Conservation (phyloP, 148 eudicot species). For the Arbutus unedo region DNA sequence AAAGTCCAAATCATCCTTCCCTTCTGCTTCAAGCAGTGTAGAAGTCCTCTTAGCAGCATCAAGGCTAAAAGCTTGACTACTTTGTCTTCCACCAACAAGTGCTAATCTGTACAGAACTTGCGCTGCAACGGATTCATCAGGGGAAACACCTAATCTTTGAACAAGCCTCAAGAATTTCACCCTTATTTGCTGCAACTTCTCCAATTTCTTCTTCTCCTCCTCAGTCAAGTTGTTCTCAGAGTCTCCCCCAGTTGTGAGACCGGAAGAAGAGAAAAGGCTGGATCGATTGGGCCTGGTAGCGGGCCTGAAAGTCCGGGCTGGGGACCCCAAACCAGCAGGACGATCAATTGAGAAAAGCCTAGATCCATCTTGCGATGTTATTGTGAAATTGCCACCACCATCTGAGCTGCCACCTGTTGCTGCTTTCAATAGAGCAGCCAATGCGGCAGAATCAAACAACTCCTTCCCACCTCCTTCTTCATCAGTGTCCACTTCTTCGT, state of each 20-base stretch:
- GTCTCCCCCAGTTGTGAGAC: constrained; percentile 32
- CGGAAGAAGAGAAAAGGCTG: constrained; percentile 40
- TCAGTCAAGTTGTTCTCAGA: constrained; percentile 62
- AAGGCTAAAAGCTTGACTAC: constrained; percentile 54
- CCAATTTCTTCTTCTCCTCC: constrained; percentile 78
- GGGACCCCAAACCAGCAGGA: constrained; percentile 89
- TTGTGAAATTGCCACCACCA: constrained; percentile 56
- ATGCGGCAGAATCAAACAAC: constrained; percentile 83
- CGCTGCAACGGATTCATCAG: constrained; percentile 74
- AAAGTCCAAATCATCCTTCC: constrained; percentile 59
- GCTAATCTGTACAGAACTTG: constrained; percentile 83
- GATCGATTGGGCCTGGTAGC: constrained; percentile 45
- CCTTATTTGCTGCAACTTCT: constrained; percentile 61
- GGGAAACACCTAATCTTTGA: constrained; percentile 65
- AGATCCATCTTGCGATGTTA: constrained; percentile 81
- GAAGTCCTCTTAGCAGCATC: constrained; percentile 75
- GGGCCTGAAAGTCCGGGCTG: constrained; percentile 59
- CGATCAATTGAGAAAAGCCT: constrained; percentile 92
- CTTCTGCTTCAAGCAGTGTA: constrained; percentile 69
- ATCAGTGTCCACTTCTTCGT: constrained; percentile 80
- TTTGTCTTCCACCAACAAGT: constrained; percentile 73
- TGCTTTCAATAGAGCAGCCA: constrained; percentile 89
- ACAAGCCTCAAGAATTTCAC: constrained; percentile 93
- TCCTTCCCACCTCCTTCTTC: constrained; percentile 83
- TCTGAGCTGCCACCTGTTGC: constrained; percentile 69